Evolutionary conservation across 1,139 yeast species (phyloP).

Genomic region (Yamadazyma dendronema): DNA sequence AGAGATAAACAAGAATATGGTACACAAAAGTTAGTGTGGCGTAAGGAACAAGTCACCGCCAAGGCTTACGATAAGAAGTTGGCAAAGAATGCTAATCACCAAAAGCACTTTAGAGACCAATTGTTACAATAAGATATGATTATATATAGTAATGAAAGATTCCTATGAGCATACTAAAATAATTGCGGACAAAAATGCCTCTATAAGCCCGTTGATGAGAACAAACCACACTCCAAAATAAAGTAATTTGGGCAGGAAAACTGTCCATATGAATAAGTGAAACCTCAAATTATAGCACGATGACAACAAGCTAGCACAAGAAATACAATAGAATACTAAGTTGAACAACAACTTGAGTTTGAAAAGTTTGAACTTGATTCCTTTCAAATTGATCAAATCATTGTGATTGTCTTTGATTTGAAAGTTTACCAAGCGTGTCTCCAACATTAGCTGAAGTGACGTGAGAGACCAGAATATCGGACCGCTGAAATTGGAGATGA

Average conservation of each 20-base stretch:
- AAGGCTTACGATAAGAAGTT: constrained; percentile 77
- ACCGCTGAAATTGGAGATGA: constrained; percentile 78
- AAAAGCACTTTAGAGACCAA: constrained; percentile 89
- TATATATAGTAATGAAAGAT: constrained; percentile 3
- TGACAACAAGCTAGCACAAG: constrained; percentile 56
- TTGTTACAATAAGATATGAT: constrained; percentile 59
- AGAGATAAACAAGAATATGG: constrained; percentile 55
- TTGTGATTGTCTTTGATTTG: constrained; percentile 10
- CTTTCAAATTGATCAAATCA: constrained; percentile 11
- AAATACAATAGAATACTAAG: constrained; percentile 55
- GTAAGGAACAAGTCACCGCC: constrained; percentile 60
- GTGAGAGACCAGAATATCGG: constrained; percentile 82
- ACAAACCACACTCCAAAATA: constrained; percentile 78
- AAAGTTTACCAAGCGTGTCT: constrained; percentile 19
- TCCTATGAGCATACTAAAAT: constrained; percentile 3
- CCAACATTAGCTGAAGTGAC: constrained; percentile 44
- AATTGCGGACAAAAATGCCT: constrained; percentile 19
- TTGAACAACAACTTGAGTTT: constrained; percentile 34
- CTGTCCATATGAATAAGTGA: constrained; percentile 96
- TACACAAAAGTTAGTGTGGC: constrained; percentile 76
- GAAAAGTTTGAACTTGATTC: constrained; percentile 21
- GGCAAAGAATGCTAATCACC: constrained; percentile 79
- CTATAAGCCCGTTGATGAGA: constrained; percentile 47
- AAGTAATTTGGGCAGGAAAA: constrained; percentile 87
- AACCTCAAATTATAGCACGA: constrained; percentile 77